phyloP scores from a whole-genome alignment of 2,329 filamentous ascomycete species.

The Sporothrix sp. region DNA sequence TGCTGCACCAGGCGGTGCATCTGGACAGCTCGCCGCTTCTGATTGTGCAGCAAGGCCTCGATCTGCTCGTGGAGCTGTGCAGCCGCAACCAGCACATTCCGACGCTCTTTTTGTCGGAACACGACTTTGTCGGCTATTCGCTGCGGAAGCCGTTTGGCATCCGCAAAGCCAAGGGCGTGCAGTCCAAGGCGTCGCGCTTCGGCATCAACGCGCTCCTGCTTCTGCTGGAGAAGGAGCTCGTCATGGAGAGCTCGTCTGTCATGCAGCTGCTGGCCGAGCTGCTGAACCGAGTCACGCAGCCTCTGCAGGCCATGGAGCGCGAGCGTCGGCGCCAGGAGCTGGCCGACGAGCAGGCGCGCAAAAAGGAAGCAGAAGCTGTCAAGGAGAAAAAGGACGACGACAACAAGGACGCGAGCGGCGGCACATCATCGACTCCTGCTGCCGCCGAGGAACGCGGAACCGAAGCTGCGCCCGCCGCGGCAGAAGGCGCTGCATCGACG shows the following conservation, averaged over 20 bases:
- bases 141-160: slow-evolving; percentile 66
- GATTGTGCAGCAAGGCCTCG: slow-evolving; percentile 91
- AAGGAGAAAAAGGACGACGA: neutral
- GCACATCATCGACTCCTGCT: neutral
- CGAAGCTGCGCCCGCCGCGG: neutral
- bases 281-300: slow-evolving; percentile 78
- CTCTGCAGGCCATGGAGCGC: slow-evolving; percentile 70
- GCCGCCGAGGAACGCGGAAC: neutral
- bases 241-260: slow-evolving; percentile 93
- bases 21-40: slow-evolving; percentile 88
- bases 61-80: slow-evolving; percentile 73
- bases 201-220: slow-evolving; percentile 85
- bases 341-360: slow-evolving; percentile 19
- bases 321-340: slow-evolving; percentile 75
- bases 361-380: slow-evolving; percentile 19
- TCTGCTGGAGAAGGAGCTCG: slow-evolving; percentile 82
- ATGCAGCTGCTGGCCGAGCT: slow-evolving; percentile 90
- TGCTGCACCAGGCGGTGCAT: slow-evolving; percentile 38
- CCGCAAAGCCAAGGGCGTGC: slow-evolving; percentile 82
- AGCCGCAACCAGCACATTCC: slow-evolving; percentile 79
- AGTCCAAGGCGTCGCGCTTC: slow-evolving; percentile 73
- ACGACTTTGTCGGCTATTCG: slow-evolving; percentile 63
- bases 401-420: slow-evolving; percentile 5
- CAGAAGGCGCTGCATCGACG: slow-evolving; percentile 14
- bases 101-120: slow-evolving; percentile 88